Evolutionary conservation across 2,329 filamentous ascomycete genomes (phyloP).

Genomic region (Colletotrichum cereale): DNA sequence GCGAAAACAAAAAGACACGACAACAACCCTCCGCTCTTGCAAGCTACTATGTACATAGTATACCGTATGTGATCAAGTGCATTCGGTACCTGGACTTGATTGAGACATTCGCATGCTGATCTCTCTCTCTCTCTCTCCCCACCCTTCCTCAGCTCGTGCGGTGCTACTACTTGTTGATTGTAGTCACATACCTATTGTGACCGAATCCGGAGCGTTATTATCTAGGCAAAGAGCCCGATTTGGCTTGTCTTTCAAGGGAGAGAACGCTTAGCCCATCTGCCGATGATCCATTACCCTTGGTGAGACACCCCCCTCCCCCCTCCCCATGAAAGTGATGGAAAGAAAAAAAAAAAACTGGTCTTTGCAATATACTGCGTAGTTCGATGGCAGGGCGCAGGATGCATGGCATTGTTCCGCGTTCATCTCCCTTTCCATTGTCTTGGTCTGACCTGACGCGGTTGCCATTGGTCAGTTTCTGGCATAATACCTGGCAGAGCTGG

Average conservation of each 20-base stretch:
- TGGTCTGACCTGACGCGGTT: no score
- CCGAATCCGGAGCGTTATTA: neutral
- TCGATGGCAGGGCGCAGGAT: constrained; percentile 7
- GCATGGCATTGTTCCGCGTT: constrained; percentile 24
- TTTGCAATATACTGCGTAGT: constrained; percentile 1
- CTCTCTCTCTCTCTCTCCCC: neutral
- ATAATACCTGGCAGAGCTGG: constrained; percentile 3
- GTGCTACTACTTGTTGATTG: neutral
- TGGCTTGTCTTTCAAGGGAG: neutral
- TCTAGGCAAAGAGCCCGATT: neutral
- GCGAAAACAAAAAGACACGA: no score
- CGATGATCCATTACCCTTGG: neutral
- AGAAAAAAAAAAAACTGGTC: no score
- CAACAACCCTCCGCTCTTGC: neutral
- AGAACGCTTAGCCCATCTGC: constrained; percentile 4
- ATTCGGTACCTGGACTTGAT: neutral
- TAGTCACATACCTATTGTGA: neutral
- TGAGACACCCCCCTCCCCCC: no score
- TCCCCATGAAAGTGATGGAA: neutral
- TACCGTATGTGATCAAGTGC: neutral
- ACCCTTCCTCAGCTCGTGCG: neutral
- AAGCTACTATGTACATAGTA: neutral
- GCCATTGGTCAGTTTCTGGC: constrained; percentile 18
- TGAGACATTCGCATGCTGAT: neutral
- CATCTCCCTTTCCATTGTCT: constrained; percentile 9